These are phyloP conservation scores for Podila epicladia DNA, from an alignment of 192 early-diverging fungal species.

Conservation along the genomic window DNA sequence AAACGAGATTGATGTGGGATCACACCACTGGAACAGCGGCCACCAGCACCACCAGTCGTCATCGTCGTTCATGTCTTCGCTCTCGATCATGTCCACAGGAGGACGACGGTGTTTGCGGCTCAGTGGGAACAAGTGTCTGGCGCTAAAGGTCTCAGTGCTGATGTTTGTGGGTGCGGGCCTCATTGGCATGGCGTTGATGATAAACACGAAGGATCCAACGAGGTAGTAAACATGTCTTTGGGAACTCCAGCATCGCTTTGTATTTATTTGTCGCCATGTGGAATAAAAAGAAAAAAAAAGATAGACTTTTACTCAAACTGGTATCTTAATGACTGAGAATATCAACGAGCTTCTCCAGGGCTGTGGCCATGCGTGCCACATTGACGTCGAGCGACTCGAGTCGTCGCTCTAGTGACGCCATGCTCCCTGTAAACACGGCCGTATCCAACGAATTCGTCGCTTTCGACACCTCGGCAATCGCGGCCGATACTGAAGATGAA, in stretches of 20 bases:
- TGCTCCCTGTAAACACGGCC: slow-evolving; percentile 29
- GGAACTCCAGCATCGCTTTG: neutral
- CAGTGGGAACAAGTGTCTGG: slow-evolving; percentile 15
- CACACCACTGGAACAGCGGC: neutral
- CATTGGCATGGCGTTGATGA: slow-evolving; percentile 35
- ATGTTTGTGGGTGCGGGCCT: slow-evolving; percentile 18
- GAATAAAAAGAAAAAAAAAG: neutral
- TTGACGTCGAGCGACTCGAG: slow-evolving; percentile 53
- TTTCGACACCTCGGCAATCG: slow-evolving; percentile 23
- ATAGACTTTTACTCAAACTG: neutral
- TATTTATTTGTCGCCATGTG: neutral
- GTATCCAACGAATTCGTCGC: slow-evolving; percentile 30
- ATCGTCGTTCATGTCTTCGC: neutral
- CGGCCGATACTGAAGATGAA: slow-evolving; percentile 20
- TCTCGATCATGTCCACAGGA: neutral
- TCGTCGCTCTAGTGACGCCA: slow-evolving; percentile 34
- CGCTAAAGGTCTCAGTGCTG: slow-evolving; percentile 27
- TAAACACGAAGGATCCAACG: slow-evolving; percentile 2
- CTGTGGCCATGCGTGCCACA: slow-evolving; percentile 52
- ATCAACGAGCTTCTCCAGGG: slow-evolving; percentile 42
- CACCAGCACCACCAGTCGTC: neutral
- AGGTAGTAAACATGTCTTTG: neutral
- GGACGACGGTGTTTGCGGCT: neutral
- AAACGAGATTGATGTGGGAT: neutral
- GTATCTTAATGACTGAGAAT: slow-evolving; percentile 27